A percentile compares a stretch with the other conserved stretches of the same genome.
These are phyloP conservation scores for Astragalus membranaceus DNA, from an alignment of 306 rosid genomes.

Conservation along the genomic window DNA sequence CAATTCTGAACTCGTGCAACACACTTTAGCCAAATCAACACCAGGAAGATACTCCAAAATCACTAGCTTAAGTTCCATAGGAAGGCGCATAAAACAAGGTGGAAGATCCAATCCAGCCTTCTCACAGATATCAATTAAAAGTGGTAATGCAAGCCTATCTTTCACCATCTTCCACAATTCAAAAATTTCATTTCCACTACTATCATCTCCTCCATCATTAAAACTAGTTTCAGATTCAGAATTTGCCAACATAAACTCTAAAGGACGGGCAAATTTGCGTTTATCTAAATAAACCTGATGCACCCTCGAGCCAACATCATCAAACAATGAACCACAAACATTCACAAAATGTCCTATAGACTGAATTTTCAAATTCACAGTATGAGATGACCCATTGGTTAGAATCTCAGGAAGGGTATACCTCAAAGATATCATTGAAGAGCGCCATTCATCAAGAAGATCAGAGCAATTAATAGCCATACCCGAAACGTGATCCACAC, in stretches of 20 bases:
- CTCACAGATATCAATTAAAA: conserved; percentile 68
- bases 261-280: conserved; percentile 26
- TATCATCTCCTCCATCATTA: conserved; percentile 7
- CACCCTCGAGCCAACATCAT: conserved; percentile 30
- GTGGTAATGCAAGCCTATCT: conserved; percentile 69
- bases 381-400: conserved; percentile 12
- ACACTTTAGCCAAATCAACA: conserved; percentile 48
- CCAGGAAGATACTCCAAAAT: conserved; percentile 58
- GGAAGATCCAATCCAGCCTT: conserved; percentile 56
- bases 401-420: conserved; percentile 62
- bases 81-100: conserved; percentile 62
- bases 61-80: conserved; percentile 54
- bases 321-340: conserved; percentile 53
- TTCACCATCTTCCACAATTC: conserved; percentile 74
- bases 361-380: conserved; percentile 54
- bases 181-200: conserved; percentile 33
- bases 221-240: conserved; percentile 20
- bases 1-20: conserved; percentile 50
- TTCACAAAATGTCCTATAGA: conserved; percentile 44
- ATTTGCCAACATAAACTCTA: conserved; percentile 32
- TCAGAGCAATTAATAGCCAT: conserved; percentile 12
- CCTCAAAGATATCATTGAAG: conserved; percentile 37
- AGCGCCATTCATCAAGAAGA: conserved; percentile 37
- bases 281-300: conserved; percentile 43
- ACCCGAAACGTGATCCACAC: conserved; percentile 34